These are phyloP conservation scores for Fusarium lateritium DNA, from an alignment of 2,329 filamentous ascomycete genomes.

Conservation along the genomic window DNA sequence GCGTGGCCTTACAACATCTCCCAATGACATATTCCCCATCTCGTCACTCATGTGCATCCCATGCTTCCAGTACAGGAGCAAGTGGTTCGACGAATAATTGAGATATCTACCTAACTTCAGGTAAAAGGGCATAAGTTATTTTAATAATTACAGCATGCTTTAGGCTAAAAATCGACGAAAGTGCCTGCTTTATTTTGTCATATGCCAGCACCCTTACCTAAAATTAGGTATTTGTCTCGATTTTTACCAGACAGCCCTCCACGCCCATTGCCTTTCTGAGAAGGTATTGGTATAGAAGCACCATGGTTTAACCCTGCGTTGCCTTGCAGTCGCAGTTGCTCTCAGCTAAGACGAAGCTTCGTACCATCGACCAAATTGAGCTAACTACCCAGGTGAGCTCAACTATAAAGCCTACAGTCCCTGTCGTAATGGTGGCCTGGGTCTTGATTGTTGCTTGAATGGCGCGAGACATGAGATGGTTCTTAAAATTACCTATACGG, in stretches of 20 bases:
- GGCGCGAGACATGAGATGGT: slow-evolving; percentile 61
- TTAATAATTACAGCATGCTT: too few species aligned
- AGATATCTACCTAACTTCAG: too few species aligned
- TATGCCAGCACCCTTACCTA: neutral
- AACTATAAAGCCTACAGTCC: slow-evolving; percentile 59
- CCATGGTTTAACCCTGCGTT: slow-evolving; percentile 11
- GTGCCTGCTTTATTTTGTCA: neutral
- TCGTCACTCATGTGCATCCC: neutral
- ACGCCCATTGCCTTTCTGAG: slow-evolving; percentile 24
- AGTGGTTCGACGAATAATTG: too few species aligned
- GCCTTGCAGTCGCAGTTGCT: slow-evolving; percentile 8
- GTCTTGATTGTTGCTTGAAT: slow-evolving; percentile 54
- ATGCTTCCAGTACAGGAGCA: too few species aligned
- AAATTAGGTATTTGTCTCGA: too few species aligned
- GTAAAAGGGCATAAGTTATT: too few species aligned
- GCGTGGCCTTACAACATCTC: slow-evolving; percentile 20
- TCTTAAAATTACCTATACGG: slow-evolving; percentile 55
- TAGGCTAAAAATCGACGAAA: too few species aligned
- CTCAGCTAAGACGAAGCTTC: slow-evolving; percentile 37
- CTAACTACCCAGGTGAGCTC: slow-evolving; percentile 36
- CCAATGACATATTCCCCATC: slow-evolving; percentile 4
- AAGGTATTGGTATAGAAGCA: slow-evolving; percentile 1
- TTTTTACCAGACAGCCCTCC: neutral
- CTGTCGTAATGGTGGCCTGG: slow-evolving; percentile 51
- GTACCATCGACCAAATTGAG: slow-evolving; percentile 27